Evolutionary conservation across 1,139 yeast genomes (phyloP).

Genomic region (Saccharomyces pastorianus): DNA sequence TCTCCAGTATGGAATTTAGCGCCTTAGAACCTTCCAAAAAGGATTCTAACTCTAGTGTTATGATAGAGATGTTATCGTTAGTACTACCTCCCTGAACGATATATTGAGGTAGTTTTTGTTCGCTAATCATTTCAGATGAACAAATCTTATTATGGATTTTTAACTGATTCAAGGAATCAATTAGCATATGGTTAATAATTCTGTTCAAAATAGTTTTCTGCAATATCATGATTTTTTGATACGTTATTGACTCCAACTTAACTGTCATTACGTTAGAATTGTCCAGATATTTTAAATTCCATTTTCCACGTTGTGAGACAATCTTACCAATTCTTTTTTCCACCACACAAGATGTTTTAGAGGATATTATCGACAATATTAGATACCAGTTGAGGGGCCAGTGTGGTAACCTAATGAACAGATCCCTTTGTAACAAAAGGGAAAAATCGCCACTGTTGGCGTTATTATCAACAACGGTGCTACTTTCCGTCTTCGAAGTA

Average conservation of each 20-base stretch:
- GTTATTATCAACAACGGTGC: conserved; percentile 6
- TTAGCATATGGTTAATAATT: conserved; percentile 55
- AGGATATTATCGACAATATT: conserved; percentile 42
- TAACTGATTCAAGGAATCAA: conserved; percentile 47
- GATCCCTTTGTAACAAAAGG: conserved; percentile 34
- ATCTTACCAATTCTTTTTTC: conserved; percentile 50
- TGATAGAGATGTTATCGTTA: conserved; percentile 15
- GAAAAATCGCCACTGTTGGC: conserved; percentile 4
- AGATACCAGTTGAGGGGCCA: conserved; percentile 75
- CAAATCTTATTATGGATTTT: conserved; percentile 26
- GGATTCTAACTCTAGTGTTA: conserved; percentile 27
- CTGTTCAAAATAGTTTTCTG: conserved; percentile 49
- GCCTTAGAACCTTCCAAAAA: conserved; percentile 28
- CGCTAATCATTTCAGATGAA: conserved; percentile 11
- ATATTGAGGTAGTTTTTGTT: conserved; percentile 18
- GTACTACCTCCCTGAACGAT: conserved; percentile 10
- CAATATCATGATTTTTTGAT: conserved; percentile 43
- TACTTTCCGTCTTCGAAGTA: neutral
- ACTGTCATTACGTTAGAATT: conserved; percentile 23
- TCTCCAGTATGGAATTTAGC: conserved; percentile 23
- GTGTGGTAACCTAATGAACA: conserved; percentile 48
- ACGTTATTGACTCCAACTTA: conserved; percentile 35
- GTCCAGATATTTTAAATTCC: conserved; percentile 49
- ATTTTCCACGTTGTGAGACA: conserved; percentile 50
- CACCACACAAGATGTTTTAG: conserved; percentile 43